phyloP scores from a whole-genome alignment of 257 asterid genomes.

The Capsicum rhomboideum region DNA sequence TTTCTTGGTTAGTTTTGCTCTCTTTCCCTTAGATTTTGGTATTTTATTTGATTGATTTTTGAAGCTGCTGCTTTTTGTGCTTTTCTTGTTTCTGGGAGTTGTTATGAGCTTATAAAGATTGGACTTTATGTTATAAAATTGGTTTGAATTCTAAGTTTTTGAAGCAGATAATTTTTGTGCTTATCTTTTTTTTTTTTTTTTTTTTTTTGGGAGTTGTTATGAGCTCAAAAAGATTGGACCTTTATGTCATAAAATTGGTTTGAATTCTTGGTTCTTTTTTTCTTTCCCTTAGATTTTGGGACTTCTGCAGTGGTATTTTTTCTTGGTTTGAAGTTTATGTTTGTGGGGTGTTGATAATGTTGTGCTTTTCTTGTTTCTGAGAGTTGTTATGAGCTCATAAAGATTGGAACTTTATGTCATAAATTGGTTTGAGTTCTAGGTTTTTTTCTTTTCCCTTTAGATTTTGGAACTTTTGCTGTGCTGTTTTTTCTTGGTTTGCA shows the following conservation, averaged over 20 bases:
- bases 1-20: conserved; percentile 34
- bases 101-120: neutral
- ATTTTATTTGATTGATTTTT: too few species aligned
- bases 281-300: neutral
- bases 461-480: neutral
- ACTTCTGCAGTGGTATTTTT: neutral
- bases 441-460: neutral
- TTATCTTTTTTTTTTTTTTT: too few species aligned
- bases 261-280: neutral
- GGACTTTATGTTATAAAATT: neutral
- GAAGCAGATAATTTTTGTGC: too few species aligned
- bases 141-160: neutral
- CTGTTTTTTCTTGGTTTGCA: neutral
- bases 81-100: neutral
- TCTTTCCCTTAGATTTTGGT: neutral
- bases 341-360: neutral
- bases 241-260: too few species aligned
- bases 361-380: too few species aligned
- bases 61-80: neutral
- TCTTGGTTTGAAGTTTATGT: neutral
- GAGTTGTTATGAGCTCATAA: too few species aligned
- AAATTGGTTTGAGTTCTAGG: too few species aligned
- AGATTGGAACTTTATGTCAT: too few species aligned
- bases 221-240: too few species aligned
- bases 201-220: too few species aligned